Percentiles rank a stretch among this genome's conserved stretches.
phyloP scores from a whole-genome alignment of 495 filamentous ascomycete species.

The Podospora tetraspora region DNA sequence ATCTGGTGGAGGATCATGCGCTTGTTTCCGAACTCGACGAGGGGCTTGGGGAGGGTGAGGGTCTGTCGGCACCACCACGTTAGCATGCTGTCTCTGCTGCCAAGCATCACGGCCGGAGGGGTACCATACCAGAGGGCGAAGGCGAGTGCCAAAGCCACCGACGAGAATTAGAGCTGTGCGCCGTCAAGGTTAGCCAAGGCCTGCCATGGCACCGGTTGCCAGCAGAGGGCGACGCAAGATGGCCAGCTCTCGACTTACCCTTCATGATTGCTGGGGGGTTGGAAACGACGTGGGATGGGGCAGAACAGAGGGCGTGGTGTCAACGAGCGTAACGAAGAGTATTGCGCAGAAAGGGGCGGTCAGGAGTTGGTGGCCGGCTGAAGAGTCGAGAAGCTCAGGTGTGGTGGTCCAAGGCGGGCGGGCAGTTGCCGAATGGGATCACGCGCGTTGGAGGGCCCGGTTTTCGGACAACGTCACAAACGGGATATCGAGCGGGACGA shows the following conservation, averaged over 20 bases:
- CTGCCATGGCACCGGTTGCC: not conserved
- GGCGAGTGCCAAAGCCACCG: conserved; percentile 96
- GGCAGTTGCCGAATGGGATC: not conserved
- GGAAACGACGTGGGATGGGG: conserved; percentile 15
- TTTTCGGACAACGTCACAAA: not conserved
- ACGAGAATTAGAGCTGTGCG: conserved; percentile 92
- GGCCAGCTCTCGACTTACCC: conserved; percentile 35
- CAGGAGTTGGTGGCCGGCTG: not conserved
- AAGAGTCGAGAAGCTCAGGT: conserved; percentile 7
- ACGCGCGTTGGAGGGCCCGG: not conserved
- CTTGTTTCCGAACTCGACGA: conserved; percentile 97
- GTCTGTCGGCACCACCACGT: conserved; percentile 52
- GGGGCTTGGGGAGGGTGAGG: conserved; percentile 91
- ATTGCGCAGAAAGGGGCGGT: conserved; percentile 1
- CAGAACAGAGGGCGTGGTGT: conserved; percentile 15
- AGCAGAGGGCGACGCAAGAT: not conserved
- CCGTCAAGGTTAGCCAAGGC: conserved; percentile 27
- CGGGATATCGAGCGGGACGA: not conserved
- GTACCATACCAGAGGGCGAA: conserved; percentile 79
- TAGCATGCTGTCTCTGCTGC: conserved; percentile 18
- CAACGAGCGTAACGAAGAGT: conserved; percentile 33
- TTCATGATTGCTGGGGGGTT: conserved; percentile 40
- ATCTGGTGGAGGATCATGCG: conserved; percentile 99
- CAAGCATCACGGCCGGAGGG: not conserved
- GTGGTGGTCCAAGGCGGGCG: not conserved